Evolutionary conservation across 306 rosid species (phyloP), one percentile per base, ranked within the genome.

Genomic region (Sechiopsis laciniata): DNA sequence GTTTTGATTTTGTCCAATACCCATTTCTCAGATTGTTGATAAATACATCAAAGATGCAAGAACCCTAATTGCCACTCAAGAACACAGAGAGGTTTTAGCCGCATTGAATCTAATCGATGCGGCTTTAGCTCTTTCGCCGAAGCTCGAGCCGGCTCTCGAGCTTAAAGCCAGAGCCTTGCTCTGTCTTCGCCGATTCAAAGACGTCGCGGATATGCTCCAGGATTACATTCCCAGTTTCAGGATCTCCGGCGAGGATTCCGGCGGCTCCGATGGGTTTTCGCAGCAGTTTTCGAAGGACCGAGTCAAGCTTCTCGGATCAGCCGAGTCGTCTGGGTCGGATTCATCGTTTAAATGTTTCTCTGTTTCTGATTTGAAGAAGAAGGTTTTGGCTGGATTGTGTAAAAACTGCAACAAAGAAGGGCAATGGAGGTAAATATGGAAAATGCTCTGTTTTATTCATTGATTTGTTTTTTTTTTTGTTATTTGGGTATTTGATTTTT

Each of bases 271-370:
- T 29, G 73, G 67, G 40, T 85, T 87, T 0, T 88, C 96, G 5
- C 95, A 88, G 75, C 84, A 73, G 5, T 83, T 83, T 3, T 90
- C 91, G 0, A 83, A 86, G 48, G 98, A 94, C 21, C 87, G 92
- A 71, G 89, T 91, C 42, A 88, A 85, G 83, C 95, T 95, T 24
- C 91, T 95, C 5, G 76, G 80, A 6, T 21, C 90, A 10, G 64
- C 86, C 8, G 85, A 82, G n/a, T 81, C 82, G 7, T 57, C 35
- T 1, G 58, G 50, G n/a, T 71, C 83, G 19, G 91, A 91, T 73
- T 88, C 87, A 72, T 82, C 87, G 48, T 95, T 95, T 76, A 95
- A 95, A 82, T 95, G 99, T 77, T 95, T 95, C 86, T 95, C 99
- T 16, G 91, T 95, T 8, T 88, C 97, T 0, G 97, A 95, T 80